Conservation (phyloP, 805 yeast species). For the Ogataea naganishii region DNA sequence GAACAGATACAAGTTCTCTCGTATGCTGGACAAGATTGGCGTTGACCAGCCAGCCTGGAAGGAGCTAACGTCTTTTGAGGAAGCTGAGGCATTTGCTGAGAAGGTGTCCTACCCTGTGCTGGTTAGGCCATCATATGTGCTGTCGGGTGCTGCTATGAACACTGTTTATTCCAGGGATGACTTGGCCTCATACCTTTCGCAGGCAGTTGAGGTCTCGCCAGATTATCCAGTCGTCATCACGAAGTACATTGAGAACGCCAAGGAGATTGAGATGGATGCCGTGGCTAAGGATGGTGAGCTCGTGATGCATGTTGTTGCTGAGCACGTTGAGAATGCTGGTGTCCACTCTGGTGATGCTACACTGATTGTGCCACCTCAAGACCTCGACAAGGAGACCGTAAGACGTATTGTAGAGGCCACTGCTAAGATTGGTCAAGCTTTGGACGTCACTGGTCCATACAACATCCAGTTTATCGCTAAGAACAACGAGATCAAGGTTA, state of each 20-base stretch:
- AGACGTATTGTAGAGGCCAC: constrained; percentile 89
- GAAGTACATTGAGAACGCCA: constrained; percentile 92
- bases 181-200: constrained; percentile 75
- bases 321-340: constrained; percentile 98
- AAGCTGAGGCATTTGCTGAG: constrained; percentile 88
- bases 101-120: constrained; percentile 89
- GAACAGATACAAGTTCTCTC: constrained; percentile 94
- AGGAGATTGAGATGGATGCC: constrained; percentile 98
- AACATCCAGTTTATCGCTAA: constrained; percentile 96
- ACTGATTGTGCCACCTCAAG: constrained; percentile 93
- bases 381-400: constrained; percentile 85
- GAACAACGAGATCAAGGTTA: constrained; percentile 92
- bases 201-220: constrained; percentile 95
- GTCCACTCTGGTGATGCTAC: constrained; percentile 99
- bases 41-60: constrained; percentile 99
- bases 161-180: constrained; percentile 88
- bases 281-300: constrained; percentile 93
- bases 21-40: constrained; percentile 92
- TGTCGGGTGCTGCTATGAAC: constrained; percentile 99
- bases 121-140: constrained; percentile 94
- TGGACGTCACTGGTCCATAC: constrained; percentile 95
- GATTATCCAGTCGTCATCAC: constrained; percentile 97
- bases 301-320: constrained; percentile 95
- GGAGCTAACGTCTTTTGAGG: constrained; percentile 85
- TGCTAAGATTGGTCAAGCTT: constrained; percentile 90